Base-by-base conservation (phyloP, 345 rosid species). In the Rhizophora apiculata region DNA sequence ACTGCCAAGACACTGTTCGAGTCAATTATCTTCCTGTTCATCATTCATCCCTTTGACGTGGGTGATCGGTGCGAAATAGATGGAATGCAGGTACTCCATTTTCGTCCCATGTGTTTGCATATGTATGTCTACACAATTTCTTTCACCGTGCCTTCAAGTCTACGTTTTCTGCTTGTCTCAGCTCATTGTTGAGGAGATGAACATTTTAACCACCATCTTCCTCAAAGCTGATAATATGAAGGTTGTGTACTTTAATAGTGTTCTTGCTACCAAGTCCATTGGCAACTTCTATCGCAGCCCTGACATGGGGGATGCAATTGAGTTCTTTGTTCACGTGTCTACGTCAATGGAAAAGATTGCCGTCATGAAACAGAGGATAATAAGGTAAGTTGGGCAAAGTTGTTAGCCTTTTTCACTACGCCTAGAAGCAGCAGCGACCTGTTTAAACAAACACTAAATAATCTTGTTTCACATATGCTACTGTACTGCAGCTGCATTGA, bases 51-150 rank as follows among this genome's bases (percentile, higher is more conserved):
- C 3, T 90, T 86, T 48, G 99, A 95, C 66, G 97, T 95, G 1
- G 99, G 99, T 1, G 99, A 95, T 39, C 69, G 96, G 20, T 92
- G 99, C n/a, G 97, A 92, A 81, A 73, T 92, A 0, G 93, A 95
- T 21, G 85, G 90, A n/a, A 76, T 71, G 3, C 96, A 92, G 96
- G 99, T 94, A 79, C 7, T 9, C 18, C 22, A 36, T 18, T 30
- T 55, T 21, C 24, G 18, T 29, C 11, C 29, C 13, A 13, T 31
- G 6, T 16, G 15, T 64, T 21, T 48, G 19, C 49, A 43, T 43
- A 3, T 3, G 49, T 13, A 15, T 13, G 49, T 6, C 1, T n/a
- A 8, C 21, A 8, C n/a, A 4, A 36, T 11, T 19, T 31, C 56
- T 4, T 11, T 3, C 3, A 52, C 9, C 43, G 20, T 51, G 16